These are phyloP conservation scores for Lipomyces sp. DNA, from an alignment of 805 yeast genomes.

Conservation along the genomic window DNA sequence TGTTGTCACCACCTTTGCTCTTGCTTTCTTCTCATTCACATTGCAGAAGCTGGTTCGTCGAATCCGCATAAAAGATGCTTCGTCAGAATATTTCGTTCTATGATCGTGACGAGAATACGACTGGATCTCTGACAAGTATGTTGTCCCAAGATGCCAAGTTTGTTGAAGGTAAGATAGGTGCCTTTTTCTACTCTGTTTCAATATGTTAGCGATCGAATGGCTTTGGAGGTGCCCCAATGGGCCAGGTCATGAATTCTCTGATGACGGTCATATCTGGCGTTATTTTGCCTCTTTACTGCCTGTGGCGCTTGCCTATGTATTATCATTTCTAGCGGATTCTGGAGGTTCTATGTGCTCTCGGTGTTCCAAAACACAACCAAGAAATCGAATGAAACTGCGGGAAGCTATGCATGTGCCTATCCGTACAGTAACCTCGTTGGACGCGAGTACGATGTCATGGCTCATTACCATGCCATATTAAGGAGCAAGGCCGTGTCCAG, in stretches of 20 bases:
- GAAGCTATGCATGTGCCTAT: slow-evolving; percentile 44
- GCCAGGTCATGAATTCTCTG: slow-evolving; percentile 44
- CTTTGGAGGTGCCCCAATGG: slow-evolving; percentile 41
- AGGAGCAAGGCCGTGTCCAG: slow-evolving; percentile 15
- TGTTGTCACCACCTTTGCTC: slow-evolving; percentile 12
- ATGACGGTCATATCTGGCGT: slow-evolving; percentile 44
- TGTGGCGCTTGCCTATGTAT: slow-evolving; percentile 47
- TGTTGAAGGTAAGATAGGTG: slow-evolving; percentile 27
- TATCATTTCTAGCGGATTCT: slow-evolving; percentile 49
- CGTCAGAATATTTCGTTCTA: slow-evolving; percentile 43
- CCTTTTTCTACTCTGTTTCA: slow-evolving; percentile 5
- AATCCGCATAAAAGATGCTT: slow-evolving; percentile 39
- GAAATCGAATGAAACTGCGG: slow-evolving; percentile 43
- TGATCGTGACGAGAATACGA: slow-evolving; percentile 40
- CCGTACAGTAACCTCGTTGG: slow-evolving; percentile 51
- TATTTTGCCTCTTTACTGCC: slow-evolving; percentile 48
- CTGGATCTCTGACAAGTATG: slow-evolving; percentile 41
- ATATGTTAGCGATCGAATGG: slow-evolving; percentile 1
- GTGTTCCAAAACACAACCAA: slow-evolving; percentile 39
- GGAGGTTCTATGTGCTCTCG: slow-evolving; percentile 46
- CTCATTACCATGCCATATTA: slow-evolving; percentile 39
- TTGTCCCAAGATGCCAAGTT: slow-evolving; percentile 43
- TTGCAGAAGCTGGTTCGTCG: slow-evolving; percentile 38
- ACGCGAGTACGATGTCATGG: slow-evolving; percentile 49
- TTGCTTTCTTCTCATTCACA: slow-evolving; percentile 27